These are phyloP conservation scores for Zoysia pacifica DNA, from an alignment of 176 grass and related monocot genomes.

Conservation along the genomic window DNA sequence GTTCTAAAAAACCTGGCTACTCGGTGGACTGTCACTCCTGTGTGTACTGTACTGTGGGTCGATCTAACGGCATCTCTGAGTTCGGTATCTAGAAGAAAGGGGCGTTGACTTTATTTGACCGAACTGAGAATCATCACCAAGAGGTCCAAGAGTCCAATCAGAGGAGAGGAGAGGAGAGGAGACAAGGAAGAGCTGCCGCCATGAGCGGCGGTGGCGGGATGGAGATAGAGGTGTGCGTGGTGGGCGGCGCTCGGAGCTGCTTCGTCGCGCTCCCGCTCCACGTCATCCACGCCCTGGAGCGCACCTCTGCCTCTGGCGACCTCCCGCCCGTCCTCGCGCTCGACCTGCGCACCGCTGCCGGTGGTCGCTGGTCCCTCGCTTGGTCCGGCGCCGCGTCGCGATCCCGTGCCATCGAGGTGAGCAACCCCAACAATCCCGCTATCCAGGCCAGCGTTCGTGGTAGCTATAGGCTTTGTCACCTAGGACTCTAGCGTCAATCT, in stretches of 20 bases:
- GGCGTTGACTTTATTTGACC: conserved; percentile 12
- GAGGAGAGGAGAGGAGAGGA: neutral
- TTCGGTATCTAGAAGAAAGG: too few relatives aligned
- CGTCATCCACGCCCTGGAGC: conserved; percentile 74
- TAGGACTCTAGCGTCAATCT: neutral
- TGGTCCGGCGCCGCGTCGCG: conserved; percentile 84
- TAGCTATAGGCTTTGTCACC: neutral
- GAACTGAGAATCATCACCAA: neutral
- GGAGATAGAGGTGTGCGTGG: conserved; percentile 72
- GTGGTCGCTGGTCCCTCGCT: conserved; percentile 67
- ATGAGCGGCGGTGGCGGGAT: conserved; percentile 42
- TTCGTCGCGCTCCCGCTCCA: conserved; percentile 85
- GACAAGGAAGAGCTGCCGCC: neutral
- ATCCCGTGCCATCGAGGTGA: conserved; percentile 77
- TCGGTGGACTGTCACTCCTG: too few relatives aligned
- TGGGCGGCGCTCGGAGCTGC: conserved; percentile 75
- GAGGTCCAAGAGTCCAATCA: neutral
- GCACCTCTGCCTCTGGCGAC: conserved; percentile 48
- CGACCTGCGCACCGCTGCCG: conserved; percentile 53
- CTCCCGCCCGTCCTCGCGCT: conserved; percentile 84
- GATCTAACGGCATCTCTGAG: too few relatives aligned
- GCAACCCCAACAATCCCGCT: neutral
- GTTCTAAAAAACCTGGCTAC: too few relatives aligned
- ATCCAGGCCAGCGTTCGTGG: neutral
- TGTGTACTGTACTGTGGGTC: too few relatives aligned